A percentile compares a stretch with the other conserved stretches of the same genome.
These are phyloP conservation scores for Trichoderma breve DNA, from an alignment of 2,329 filamentous ascomycete genomes.

Conservation along the genomic window DNA sequence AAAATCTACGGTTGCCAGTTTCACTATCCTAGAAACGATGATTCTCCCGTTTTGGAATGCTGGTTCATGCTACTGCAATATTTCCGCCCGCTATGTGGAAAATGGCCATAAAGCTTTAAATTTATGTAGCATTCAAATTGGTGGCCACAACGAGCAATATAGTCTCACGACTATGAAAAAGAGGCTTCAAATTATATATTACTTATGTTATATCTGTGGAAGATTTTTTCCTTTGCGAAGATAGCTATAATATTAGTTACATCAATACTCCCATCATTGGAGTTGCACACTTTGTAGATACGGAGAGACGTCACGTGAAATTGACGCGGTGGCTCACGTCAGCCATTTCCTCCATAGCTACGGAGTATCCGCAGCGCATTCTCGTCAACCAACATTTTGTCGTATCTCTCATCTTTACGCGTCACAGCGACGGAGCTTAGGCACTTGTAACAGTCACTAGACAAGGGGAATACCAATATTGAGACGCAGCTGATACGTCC, in stretches of 20 bases:
- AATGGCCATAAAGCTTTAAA: background rate
- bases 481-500: background rate
- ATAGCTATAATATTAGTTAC: too few relatives aligned
- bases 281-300: too few relatives aligned
- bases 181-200: too few relatives aligned
- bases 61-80: background rate
- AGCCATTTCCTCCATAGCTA: background rate
- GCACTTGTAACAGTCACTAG: background rate
- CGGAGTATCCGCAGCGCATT: background rate
- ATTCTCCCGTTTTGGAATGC: rapidly evolving
- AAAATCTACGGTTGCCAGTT: background rate
- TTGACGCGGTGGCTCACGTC: background rate
- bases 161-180: too few relatives aligned
- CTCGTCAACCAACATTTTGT: background rate
- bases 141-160: too few relatives aligned
- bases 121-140: too few relatives aligned
- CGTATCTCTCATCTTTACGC: background rate
- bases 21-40: background rate
- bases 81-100: background rate
- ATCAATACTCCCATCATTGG: background rate
- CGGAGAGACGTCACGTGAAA: background rate
- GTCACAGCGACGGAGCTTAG: background rate
- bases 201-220: too few relatives aligned
- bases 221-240: too few relatives aligned
- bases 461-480: background rate